Evolutionary conservation across 805 yeast genomes (phyloP).

Genomic region (Yamadazyma laniorum): DNA sequence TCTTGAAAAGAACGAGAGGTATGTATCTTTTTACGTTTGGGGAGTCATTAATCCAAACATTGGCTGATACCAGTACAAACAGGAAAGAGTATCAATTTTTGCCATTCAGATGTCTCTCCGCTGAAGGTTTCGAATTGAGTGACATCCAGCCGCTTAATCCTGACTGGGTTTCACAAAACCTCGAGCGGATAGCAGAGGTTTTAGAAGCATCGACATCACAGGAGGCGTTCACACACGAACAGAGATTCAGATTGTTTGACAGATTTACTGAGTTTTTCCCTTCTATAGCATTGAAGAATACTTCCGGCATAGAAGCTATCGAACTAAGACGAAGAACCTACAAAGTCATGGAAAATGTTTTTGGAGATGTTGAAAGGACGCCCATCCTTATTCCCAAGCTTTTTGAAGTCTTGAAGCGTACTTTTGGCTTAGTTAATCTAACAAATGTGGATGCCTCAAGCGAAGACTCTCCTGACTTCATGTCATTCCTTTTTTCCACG

Average conservation of each 20-base stretch:
- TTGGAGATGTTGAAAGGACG: neutral
- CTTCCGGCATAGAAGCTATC: neutral
- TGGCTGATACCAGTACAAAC: neutral
- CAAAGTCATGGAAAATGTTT: neutral
- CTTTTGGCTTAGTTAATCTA: constrained; percentile 3
- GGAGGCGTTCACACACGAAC: constrained; percentile 16
- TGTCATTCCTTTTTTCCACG: constrained; percentile 3
- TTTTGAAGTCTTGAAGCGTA: neutral
- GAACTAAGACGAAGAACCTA: neutral
- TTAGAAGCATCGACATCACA: constrained; percentile 13
- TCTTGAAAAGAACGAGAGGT: constrained; percentile 26
- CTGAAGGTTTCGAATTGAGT: constrained; percentile 26
- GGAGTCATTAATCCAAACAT: neutral
- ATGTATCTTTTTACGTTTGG: neutral
- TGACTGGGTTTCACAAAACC: constrained; percentile 33
- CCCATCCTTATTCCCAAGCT: constrained; percentile 1
- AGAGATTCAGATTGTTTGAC: constrained; percentile 6
- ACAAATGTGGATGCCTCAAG: neutral
- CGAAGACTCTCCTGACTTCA: constrained; percentile 5
- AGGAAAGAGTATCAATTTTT: neutral
- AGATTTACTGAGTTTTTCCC: neutral
- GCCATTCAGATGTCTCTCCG: constrained; percentile 27
- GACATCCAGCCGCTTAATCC: constrained; percentile 33
- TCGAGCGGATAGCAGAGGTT: constrained; percentile 28
- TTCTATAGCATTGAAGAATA: neutral